Evolutionary conservation across 306 rosid species (phyloP).

Genomic region (Sophora flavescens): DNA sequence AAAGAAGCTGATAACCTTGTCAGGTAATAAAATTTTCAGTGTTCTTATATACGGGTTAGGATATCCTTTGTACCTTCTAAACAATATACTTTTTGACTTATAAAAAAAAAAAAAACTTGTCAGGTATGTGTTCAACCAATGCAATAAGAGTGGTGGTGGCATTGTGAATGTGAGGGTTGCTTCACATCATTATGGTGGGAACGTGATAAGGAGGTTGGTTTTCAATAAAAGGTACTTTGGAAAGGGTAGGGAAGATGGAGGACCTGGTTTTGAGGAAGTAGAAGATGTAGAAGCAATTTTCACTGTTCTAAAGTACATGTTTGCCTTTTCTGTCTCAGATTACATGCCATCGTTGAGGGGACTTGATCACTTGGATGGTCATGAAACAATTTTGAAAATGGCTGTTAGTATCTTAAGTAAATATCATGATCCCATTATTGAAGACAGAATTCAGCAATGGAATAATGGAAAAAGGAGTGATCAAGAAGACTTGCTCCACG

Average conservation of each 20-base stretch:
- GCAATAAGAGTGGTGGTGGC: background rate
- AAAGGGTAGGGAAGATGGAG: constrained; percentile 45
- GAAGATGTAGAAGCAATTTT: constrained; percentile 39
- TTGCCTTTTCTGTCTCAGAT: constrained; percentile 51
- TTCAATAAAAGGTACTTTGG: constrained; percentile 51
- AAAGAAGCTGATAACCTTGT: constrained; percentile 53
- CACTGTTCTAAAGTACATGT: constrained; percentile 1
- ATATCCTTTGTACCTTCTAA: too few relatives aligned
- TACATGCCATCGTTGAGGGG: constrained; percentile 42
- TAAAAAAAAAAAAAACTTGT: constrained; percentile 14
- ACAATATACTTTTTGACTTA: too few relatives aligned
- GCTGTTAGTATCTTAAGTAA: constrained; percentile 4
- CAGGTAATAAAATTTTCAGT: background rate
- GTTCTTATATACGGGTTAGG: too few relatives aligned
- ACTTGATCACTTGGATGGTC: constrained; percentile 48
- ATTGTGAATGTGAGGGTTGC: constrained; percentile 35
- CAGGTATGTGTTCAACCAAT: constrained; percentile 27
- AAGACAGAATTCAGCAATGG: constrained; percentile 48
- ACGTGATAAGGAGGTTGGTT: too few relatives aligned
- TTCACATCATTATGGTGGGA: constrained; percentile 44
- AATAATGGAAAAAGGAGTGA: constrained; percentile 32
- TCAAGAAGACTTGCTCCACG: constrained; percentile 52
- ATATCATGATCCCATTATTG: constrained; percentile 48
- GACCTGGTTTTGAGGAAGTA: constrained; percentile 50
- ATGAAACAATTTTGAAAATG: background rate